These are phyloP conservation scores for Elongisporangium undulatum DNA, from an alignment of 352 stramenopile genomes.

Conservation along the genomic window DNA sequence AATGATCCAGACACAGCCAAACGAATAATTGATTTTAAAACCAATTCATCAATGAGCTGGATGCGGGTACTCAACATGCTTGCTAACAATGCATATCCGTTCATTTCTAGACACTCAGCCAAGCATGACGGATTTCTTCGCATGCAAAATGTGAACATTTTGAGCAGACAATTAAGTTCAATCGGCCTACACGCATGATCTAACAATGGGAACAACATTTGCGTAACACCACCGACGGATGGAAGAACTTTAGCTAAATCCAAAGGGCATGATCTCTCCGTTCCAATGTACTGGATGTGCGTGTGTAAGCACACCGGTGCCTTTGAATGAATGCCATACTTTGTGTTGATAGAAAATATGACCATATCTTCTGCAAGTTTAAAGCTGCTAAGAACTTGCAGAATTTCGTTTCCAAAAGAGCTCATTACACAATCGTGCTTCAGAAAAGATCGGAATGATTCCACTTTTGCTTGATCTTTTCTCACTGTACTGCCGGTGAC, in stretches of 20 bases:
- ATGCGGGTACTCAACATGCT: constrained; percentile 33
- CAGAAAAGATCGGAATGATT: constrained; percentile 51
- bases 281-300: constrained; percentile 58
- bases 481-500: constrained; percentile 7
- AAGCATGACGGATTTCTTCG: constrained; percentile 53
- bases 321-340: constrained; percentile 20
- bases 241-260: constrained; percentile 56
- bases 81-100: constrained; percentile 48
- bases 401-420: constrained; percentile 57
- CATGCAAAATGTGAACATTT: constrained; percentile 41
- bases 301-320: constrained; percentile 16
- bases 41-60: constrained; percentile 41
- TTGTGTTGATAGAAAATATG: constrained; percentile 65
- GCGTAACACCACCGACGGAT: constrained; percentile 49
- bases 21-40: constrained; percentile 33
- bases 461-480: constrained; percentile 33
- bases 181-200: constrained; percentile 38
- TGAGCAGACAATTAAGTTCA: constrained; percentile 45
- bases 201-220: constrained; percentile 58
- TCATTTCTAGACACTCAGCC: constrained; percentile 56
- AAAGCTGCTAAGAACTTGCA: constrained; percentile 46
- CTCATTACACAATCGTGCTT: constrained; percentile 56
- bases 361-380: constrained; percentile 51
- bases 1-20: constrained; percentile 39
- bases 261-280: constrained; percentile 29